Conservation (phyloP, 164 flowering plant genomes). For the Paratinospora sagittata region DNA sequence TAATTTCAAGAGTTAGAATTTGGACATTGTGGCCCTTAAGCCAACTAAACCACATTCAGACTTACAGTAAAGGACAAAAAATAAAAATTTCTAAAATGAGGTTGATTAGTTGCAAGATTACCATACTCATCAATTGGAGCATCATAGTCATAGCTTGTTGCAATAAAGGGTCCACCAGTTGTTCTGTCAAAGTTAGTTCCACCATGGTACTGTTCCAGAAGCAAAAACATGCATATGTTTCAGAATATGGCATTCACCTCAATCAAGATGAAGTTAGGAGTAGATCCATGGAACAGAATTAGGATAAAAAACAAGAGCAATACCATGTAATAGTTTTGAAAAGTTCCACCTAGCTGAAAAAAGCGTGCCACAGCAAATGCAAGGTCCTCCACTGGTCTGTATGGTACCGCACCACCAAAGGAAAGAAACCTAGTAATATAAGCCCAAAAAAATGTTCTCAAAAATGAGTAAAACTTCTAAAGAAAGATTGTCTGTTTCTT, state of each 20-base stretch:
- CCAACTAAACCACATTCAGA: neutral
- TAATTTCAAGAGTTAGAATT: neutral
- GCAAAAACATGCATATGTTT: slow-evolving; percentile 8
- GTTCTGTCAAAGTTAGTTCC: slow-evolving; percentile 94
- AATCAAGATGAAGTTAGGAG: neutral
- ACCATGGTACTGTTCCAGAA: slow-evolving; percentile 78
- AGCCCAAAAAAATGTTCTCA: neutral
- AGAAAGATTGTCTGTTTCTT: no score
- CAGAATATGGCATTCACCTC: neutral
- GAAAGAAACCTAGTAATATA: slow-evolving; percentile 55
- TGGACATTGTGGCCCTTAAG: neutral
- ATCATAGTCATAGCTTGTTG: slow-evolving; percentile 96
- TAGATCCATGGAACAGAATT: neutral
- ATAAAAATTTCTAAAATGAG: neutral
- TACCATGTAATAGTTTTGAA: slow-evolving; percentile 98
- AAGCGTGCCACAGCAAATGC: slow-evolving; percentile 95
- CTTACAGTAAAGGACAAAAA: neutral
- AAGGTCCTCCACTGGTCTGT: slow-evolving; percentile 89
- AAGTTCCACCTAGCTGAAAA: slow-evolving; percentile 85
- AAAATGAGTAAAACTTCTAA: neutral
- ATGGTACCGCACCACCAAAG: slow-evolving; percentile 75
- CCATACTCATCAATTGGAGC: slow-evolving; percentile 98
- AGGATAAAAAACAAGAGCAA: slow-evolving; percentile 3
- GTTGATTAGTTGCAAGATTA: slow-evolving; percentile 27
- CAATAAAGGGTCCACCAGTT: slow-evolving; percentile 87